Evolutionary conservation across 2,329 filamentous ascomycete genomes (phyloP), one percentile per base, ranked within the genome.

Genomic region (Neonectria hederae): DNA sequence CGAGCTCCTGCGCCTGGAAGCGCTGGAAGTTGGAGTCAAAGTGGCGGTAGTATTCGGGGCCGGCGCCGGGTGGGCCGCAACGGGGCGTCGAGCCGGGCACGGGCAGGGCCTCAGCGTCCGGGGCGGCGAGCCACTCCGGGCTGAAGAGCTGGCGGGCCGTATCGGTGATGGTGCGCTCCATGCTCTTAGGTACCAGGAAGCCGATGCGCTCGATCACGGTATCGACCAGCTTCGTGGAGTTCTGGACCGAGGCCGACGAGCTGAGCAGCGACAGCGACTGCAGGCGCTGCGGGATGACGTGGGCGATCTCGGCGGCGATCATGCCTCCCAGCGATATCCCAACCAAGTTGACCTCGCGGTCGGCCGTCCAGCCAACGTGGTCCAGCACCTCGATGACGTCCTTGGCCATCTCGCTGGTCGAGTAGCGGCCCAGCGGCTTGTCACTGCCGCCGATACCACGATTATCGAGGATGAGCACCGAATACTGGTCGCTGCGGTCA

Each of bases 281-380:
- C 57, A 92, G 76, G 51, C 86, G 81, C 13, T 79, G 66, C 0
- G 88, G 87, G 30, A 82, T 78, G n/a, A 83, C 77, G 69, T 79
- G 82, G 22, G 85, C 88, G 4, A 97, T 75, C 80, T 97, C 94
- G 78, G 97, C 94, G 2, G 92, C 88, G 72, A 97, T 95, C 94
- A 97, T 97, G 74, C 94, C 93, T 67, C 93, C 93, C 86, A 97
- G 92, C 63, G 90, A 93, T 68, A 95, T 89, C 60, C 93, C 94
- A 35, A 92, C 83, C 56, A 97, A 77, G 80, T 97, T 89, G 76
- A 82, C 84, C 80, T 72, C 83, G 71, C 75, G 84, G 67, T 58
- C 78, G 52, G 63, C 75, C 9, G 75, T 88, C 92, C 92, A 97
- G 66, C 88, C 89, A 10, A 96, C 76, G 72, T 92, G 86, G 68